Evolutionary conservation across 2,329 filamentous ascomycete species (phyloP).

Genomic region (Xylariaceae sp.): DNA sequence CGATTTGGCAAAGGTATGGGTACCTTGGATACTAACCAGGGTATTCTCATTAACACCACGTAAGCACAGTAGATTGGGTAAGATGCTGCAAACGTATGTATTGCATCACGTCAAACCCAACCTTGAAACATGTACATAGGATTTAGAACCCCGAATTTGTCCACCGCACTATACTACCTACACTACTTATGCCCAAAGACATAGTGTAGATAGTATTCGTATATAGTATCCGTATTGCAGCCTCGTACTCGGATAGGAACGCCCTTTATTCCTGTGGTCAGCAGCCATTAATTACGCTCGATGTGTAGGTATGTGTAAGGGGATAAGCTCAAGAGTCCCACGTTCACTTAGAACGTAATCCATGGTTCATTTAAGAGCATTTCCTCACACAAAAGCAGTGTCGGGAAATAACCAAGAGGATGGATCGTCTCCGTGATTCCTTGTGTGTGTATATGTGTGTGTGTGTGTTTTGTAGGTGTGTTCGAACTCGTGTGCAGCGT

Average conservation of each 20-base stretch:
- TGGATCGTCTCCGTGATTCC: neutral
- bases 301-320: too few relatives aligned
- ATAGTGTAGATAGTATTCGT: neutral
- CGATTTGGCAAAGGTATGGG: slow-evolving; percentile 3
- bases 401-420: neutral
- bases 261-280: slow-evolving; percentile 4
- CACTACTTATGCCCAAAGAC: neutral
- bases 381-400: neutral
- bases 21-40: slow-evolving; percentile 2
- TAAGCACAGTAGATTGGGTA: slow-evolving; percentile 19
- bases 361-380: too few relatives aligned
- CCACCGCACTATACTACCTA: too few relatives aligned
- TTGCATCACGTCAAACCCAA: slow-evolving; percentile 3
- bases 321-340: neutral
- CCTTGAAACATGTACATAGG: neutral
- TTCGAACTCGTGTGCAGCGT: neutral
- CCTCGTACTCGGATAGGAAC: slow-evolving; percentile 13
- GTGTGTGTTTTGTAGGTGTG: neutral
- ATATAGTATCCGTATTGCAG: neutral
- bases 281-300: neutral
- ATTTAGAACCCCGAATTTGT: too few relatives aligned
- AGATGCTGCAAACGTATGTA: neutral
- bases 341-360: neutral
- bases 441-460: too few relatives aligned
- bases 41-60: slow-evolving; percentile 16